phyloP scores from a whole-genome alignment of 202 grass and related monocot genomes.

The Schoenoplectus tabernaemontani region DNA sequence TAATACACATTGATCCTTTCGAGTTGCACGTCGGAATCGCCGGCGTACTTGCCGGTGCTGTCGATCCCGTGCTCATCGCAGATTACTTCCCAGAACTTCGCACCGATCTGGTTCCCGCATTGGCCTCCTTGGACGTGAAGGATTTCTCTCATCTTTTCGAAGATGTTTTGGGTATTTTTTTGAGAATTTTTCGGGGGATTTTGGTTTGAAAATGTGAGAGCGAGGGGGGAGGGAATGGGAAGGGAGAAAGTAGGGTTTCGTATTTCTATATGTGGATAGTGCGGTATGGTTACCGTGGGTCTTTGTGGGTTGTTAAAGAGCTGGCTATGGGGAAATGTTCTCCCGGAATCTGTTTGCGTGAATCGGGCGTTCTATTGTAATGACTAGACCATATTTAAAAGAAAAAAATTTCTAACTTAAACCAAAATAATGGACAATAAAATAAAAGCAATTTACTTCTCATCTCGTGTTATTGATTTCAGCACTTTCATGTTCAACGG shows the following conservation, averaged over 20 bases:
- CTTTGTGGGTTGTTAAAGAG: not conserved
- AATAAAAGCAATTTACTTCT: no score
- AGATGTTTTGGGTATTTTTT: not conserved
- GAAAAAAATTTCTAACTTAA: no score
- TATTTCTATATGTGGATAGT: conserved; percentile 6
- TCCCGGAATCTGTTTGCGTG: not conserved
- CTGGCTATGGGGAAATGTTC: not conserved
- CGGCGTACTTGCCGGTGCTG: conserved; percentile 53
- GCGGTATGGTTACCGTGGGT: conserved; percentile 19
- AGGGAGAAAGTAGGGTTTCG: conserved; percentile 6
- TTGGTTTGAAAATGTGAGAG: conserved; percentile 1
- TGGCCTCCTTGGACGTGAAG: conserved; percentile 92
- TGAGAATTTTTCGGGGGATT: not conserved
- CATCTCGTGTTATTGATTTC: no score
- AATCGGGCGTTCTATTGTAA: not conserved
- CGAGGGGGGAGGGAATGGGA: not conserved
- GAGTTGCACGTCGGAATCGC: conserved; percentile 69
- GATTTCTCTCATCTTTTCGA: conserved; percentile 72
- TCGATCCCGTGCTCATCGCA: conserved; percentile 67
- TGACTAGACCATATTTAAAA: not conserved
- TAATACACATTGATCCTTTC: conserved; percentile 96
- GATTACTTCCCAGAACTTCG: conserved; percentile 88
- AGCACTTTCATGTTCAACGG: no score
- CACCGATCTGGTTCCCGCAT: conserved; percentile 97
- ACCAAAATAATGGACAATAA: no score